Conservation (phyloP, 371 early-diverging fungal genomes). For the Mortierella sp. region DNA sequence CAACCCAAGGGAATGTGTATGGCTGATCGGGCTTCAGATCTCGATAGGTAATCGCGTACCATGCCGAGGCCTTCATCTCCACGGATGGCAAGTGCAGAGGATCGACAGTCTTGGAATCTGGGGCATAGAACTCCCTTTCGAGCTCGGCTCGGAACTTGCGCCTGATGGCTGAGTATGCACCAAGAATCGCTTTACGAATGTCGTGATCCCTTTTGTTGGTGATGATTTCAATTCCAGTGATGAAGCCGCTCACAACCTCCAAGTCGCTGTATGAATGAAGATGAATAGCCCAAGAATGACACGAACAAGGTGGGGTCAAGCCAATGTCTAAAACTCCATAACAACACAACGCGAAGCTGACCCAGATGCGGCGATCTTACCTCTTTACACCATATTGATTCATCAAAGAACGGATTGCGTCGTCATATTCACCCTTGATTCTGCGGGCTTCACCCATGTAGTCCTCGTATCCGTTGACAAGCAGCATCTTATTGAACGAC, state of each 20-base stretch:
- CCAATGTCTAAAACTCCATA: neutral
- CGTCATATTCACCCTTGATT: conserved; percentile 60
- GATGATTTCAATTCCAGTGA: conserved; percentile 24
- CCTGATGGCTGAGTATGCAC: conserved; percentile 55
- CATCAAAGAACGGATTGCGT: conserved; percentile 66
- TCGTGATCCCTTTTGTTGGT: conserved; percentile 59
- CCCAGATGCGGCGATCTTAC: too few species aligned
- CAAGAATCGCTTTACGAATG: conserved; percentile 58
- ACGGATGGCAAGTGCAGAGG: conserved; percentile 37
- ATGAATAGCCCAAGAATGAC: neutral
- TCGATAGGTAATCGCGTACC: conserved; percentile 82
- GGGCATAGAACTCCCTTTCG: conserved; percentile 57
- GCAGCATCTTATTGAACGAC: conserved; percentile 59
- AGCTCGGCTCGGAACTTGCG: conserved; percentile 56
- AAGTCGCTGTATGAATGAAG: conserved; percentile 25
- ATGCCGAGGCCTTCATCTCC: conserved; percentile 73
- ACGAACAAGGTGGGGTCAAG: neutral
- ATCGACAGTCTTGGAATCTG: conserved; percentile 15
- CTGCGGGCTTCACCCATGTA: conserved; percentile 66
- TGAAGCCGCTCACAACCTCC: conserved; percentile 57
- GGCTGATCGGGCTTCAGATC: conserved; percentile 45
- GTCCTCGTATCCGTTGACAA: conserved; percentile 62
- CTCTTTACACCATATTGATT: conserved; percentile 73
- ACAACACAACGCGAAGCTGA: too few species aligned
- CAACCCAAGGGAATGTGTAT: conserved; percentile 76